These are phyloP conservation scores for Nelumbo lutea DNA, from an alignment of 164 flowering plant species.

Conservation along the genomic window DNA sequence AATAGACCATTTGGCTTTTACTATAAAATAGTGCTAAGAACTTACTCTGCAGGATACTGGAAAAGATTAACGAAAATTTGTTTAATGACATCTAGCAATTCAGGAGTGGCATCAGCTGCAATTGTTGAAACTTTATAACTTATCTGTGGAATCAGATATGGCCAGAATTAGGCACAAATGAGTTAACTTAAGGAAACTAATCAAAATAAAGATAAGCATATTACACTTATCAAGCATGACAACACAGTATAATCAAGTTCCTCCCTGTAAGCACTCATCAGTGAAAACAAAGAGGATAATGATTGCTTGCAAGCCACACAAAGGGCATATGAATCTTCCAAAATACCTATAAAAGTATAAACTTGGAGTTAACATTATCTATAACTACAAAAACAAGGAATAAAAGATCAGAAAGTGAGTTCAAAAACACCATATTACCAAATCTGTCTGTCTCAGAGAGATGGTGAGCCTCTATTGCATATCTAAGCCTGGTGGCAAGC, in stretches of 20 bases:
- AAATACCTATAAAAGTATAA: slow-evolving; percentile 54
- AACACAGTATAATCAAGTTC: slow-evolving; percentile 85
- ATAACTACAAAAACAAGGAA: not conserved
- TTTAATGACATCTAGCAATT: slow-evolving; percentile 42
- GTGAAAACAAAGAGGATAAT: slow-evolving; percentile 65
- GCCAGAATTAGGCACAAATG: too few species aligned
- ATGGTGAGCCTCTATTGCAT: slow-evolving; percentile 62
- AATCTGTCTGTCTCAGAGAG: slow-evolving; percentile 78
- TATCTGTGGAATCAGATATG: slow-evolving; percentile 41
- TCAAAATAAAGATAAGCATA: not conserved
- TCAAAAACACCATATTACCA: slow-evolving; percentile 40
- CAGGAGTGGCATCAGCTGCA: slow-evolving; percentile 76
- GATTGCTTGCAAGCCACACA: slow-evolving; percentile 74
- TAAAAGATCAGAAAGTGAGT: not conserved
- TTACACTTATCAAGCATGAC: slow-evolving; percentile 76
- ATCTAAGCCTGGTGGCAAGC: slow-evolving; percentile 62
- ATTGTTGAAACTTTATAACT: slow-evolving; percentile 57
- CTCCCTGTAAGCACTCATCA: slow-evolving; percentile 79
- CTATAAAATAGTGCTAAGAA: not conserved
- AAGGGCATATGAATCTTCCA: slow-evolving; percentile 89
- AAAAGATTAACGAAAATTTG: slow-evolving; percentile 62
- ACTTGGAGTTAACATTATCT: not conserved
- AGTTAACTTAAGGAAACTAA: too few species aligned
- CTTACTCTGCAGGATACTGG: slow-evolving; percentile 80
- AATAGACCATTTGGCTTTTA: not conserved